Evolutionary conservation across 257 asterid species (phyloP).

Genomic region (Haberlea rhodopensis): DNA sequence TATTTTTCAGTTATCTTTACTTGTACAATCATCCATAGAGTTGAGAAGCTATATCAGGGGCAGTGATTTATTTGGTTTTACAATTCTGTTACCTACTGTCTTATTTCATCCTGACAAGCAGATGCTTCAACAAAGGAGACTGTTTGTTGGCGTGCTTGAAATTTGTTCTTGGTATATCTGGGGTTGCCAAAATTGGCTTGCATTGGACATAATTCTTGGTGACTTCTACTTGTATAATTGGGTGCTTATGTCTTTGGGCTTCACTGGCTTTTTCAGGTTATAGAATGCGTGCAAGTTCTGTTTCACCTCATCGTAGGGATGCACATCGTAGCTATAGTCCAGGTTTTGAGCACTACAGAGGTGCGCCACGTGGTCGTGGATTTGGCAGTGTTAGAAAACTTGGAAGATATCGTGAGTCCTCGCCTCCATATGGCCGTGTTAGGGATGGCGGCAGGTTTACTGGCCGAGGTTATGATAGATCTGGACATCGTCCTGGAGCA

Average conservation of each 20-base stretch:
- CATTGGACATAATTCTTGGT: slow-evolving; percentile 46
- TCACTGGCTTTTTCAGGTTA: slow-evolving; percentile 87
- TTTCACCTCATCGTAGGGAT: slow-evolving; percentile 76
- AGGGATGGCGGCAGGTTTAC: slow-evolving; percentile 56
- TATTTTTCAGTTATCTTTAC: slow-evolving; percentile 28
- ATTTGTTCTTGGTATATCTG: slow-evolving; percentile 40
- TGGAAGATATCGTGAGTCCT: slow-evolving; percentile 59
- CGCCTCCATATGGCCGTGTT: slow-evolving; percentile 65
- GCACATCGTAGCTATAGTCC: slow-evolving; percentile 62
- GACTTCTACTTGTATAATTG: slow-evolving; percentile 40
- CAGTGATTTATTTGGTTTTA: slow-evolving; percentile 32
- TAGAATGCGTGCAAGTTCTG: slow-evolving; percentile 79
- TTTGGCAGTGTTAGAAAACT: slow-evolving; percentile 61
- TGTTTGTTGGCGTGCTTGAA: slow-evolving; percentile 42
- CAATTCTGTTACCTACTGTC: slow-evolving; percentile 24
- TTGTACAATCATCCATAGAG: slow-evolving; percentile 22
- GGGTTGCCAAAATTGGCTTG: slow-evolving; percentile 49
- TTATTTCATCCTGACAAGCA: slow-evolving; percentile 40
- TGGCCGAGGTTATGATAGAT: slow-evolving; percentile 62
- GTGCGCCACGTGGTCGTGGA: slow-evolving; percentile 53
- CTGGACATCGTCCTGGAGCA: slow-evolving; percentile 57
- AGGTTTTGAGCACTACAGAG: slow-evolving; percentile 61
- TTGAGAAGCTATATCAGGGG: slow-evolving; percentile 32
- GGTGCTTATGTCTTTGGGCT: slow-evolving; percentile 54
- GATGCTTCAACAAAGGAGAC: slow-evolving; percentile 45